Conservation (phyloP, 176 grass and related monocot genomes). For the Thalia dealbata region DNA sequence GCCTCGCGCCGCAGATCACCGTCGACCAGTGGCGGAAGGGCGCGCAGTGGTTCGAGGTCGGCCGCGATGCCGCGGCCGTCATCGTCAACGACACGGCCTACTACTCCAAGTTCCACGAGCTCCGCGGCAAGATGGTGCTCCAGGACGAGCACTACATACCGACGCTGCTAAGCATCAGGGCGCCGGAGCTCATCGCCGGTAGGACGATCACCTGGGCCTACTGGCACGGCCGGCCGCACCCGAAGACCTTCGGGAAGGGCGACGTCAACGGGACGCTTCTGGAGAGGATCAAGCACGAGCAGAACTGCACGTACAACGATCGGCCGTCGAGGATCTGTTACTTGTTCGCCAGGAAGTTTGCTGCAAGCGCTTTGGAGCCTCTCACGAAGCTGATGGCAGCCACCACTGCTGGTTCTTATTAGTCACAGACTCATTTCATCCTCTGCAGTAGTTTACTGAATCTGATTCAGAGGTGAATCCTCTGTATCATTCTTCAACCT, state of each 20-base stretch:
- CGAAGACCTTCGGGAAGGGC: not conserved
- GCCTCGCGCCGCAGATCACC: not conserved
- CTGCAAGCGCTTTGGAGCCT: not conserved
- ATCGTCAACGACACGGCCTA: not conserved
- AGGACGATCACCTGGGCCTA: not conserved
- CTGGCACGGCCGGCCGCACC: not conserved
- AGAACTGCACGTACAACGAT: not conserved
- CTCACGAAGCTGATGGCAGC: not conserved
- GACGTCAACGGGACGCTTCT: not conserved
- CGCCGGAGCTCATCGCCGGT: not conserved
- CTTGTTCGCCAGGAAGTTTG: not conserved
- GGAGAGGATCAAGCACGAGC: not conserved
- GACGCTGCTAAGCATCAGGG: not conserved
- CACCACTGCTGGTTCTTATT: too few species aligned
- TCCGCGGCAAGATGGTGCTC: not conserved
- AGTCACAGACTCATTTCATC: too few species aligned
- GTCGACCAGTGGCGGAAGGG: not conserved
- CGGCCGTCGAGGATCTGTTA: not conserved
- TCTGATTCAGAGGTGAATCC: too few species aligned
- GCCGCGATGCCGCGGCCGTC: not conserved
- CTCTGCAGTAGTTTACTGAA: too few species aligned
- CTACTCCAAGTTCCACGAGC: not conserved
- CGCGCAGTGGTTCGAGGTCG: not conserved
- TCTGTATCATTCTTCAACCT: too few species aligned
- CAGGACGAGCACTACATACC: not conserved